Evolutionary conservation across 441 rosid species (phyloP).

Genomic region (Croton laevigatus): DNA sequence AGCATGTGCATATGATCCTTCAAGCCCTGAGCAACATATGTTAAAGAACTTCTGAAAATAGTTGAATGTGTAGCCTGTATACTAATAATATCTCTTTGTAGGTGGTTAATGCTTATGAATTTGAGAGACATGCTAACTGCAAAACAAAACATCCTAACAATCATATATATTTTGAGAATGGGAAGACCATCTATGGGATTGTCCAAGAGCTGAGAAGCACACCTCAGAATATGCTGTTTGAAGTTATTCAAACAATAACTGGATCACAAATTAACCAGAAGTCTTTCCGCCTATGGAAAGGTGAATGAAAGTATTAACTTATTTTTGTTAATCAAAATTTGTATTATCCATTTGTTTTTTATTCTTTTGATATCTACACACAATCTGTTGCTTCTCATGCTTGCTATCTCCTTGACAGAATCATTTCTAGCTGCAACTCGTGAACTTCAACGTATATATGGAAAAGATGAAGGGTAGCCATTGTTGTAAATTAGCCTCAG

Average conservation of each 20-base stretch:
- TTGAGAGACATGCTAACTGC: conserved; percentile 85
- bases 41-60: neutral
- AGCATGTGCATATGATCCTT: conserved; percentile 15
- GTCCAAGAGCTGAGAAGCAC: conserved; percentile 81
- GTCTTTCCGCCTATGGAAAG: conserved; percentile 70
- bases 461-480: conserved; percentile 50
- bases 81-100: conserved; percentile 25
- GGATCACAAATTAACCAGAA: conserved; percentile 74
- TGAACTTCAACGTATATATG: conserved; percentile 81
- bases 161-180: conserved; percentile 77
- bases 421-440: conserved; percentile 72
- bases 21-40: neutral
- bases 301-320: conserved; percentile 29
- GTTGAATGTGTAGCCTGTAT: neutral
- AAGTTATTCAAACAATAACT: conserved; percentile 61
- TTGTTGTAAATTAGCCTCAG: conserved; percentile 26
- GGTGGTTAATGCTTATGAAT: conserved; percentile 75
- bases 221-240: conserved; percentile 58
- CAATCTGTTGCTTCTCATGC: conserved; percentile 3
- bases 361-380: neutral
- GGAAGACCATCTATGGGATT: conserved; percentile 72
- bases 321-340: neutral
- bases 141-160: conserved; percentile 84
- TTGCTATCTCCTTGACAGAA: conserved; percentile 32
- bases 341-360: neutral